Evolutionary conservation across 345 rosid species (phyloP).

Genomic region (Lumnitzera racemosa): DNA sequence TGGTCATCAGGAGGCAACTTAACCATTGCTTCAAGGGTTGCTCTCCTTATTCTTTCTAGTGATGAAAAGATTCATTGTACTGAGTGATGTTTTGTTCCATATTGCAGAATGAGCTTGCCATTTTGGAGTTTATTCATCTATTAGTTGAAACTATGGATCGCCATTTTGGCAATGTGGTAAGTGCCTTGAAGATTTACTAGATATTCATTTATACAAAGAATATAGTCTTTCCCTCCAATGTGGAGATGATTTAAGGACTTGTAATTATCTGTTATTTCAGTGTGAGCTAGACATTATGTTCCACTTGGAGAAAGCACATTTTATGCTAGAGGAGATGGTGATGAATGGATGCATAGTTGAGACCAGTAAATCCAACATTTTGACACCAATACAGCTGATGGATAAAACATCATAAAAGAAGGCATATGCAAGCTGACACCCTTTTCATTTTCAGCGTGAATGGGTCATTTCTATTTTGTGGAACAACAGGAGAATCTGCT

Average conservation of each 20-base stretch:
- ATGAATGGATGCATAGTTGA: conserved; percentile 94
- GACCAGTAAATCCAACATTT: conserved; percentile 85
- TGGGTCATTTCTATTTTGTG: no score
- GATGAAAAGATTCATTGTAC: not conserved
- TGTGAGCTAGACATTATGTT: conserved; percentile 98
- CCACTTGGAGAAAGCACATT: conserved; percentile 97
- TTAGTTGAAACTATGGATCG: conserved; percentile 96
- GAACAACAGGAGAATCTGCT: no score
- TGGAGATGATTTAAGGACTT: not conserved
- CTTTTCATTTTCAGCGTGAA: no score
- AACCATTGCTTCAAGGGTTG: no score
- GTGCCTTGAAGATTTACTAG: conserved; percentile 7
- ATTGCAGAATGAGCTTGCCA: conserved; percentile 81
- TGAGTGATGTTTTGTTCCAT: not conserved
- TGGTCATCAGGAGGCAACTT: not conserved
- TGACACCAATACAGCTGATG: conserved; percentile 76
- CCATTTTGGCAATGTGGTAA: conserved; percentile 95
- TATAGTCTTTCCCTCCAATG: not conserved
- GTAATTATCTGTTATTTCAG: conserved; percentile 21
- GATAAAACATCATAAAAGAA: conserved; percentile 54
- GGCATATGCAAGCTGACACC: no score
- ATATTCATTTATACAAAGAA: not conserved
- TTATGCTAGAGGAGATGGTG: conserved; percentile 97
- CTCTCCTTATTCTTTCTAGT: no score
- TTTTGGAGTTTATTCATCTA: conserved; percentile 91